Conservation (phyloP, 495 filamentous ascomycete genomes). For the Aspergillus bertholletiae region DNA sequence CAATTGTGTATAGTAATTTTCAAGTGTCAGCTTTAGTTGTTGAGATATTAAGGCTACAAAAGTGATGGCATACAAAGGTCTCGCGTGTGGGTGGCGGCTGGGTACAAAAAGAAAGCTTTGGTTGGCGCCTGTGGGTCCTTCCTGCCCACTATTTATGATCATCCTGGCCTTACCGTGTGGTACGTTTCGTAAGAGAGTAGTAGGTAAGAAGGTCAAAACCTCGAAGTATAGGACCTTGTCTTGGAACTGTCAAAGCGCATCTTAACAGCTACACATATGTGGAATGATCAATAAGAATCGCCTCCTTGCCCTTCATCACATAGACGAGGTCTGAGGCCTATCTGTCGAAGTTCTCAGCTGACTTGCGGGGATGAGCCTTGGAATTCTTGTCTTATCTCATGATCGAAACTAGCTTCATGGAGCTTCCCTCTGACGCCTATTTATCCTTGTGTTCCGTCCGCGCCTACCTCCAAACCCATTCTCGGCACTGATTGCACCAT, state of each 20-base stretch:
- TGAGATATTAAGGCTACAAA: too few species aligned
- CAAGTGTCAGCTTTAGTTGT: too few species aligned
- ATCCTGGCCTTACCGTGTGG: neutral
- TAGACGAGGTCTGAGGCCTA: slow-evolving; percentile 5
- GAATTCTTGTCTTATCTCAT: slow-evolving; percentile 16
- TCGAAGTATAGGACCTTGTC: neutral
- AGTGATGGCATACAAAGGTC: too few species aligned
- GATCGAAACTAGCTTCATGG: slow-evolving; percentile 11
- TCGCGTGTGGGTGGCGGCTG: too few species aligned
- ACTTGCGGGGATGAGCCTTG: slow-evolving; percentile 17
- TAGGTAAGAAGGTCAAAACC: neutral
- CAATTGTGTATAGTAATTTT: too few species aligned
- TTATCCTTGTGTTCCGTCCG: neutral
- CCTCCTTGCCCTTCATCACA: too few species aligned
- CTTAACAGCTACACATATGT: neutral
- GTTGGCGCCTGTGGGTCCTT: neutral
- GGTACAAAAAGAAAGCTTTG: too few species aligned
- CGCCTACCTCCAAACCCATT: neutral
- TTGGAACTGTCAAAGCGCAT: neutral
- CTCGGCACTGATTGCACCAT: slow-evolving; percentile 5
- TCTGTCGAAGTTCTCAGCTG: slow-evolving; percentile 16
- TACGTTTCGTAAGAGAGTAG: neutral
- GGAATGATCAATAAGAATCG: neutral
- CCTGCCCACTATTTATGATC: neutral
- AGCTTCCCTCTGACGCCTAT: neutral